Percentiles rank a stretch among this genome's conserved stretches.
Conservation (phyloP, 2,329 filamentous ascomycete genomes). For the Mycogone perniciosa region DNA sequence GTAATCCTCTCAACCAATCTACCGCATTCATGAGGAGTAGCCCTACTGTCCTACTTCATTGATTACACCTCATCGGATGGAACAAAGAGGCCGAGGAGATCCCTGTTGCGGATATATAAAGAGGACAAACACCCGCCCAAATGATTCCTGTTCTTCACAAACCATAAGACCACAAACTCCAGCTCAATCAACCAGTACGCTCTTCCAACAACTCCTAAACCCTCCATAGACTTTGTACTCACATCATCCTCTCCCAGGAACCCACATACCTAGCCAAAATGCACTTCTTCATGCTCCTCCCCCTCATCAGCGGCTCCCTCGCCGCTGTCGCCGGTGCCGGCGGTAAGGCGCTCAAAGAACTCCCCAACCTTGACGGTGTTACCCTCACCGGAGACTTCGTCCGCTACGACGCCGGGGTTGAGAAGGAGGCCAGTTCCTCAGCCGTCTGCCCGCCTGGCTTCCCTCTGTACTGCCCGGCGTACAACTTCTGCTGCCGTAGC, state of each 20-base stretch:
- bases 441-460: slow-evolving; percentile 1
- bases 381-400: not conserved
- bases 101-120: no score
- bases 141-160: no score
- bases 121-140: no score
- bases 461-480: slow-evolving; percentile 4
- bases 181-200: no score
- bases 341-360: not conserved
- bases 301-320: not conserved
- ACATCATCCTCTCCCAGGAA: not conserved
- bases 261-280: not conserved
- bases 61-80: no score
- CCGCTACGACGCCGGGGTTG: not conserved
- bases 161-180: no score
- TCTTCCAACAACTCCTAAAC: no score
- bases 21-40: no score
- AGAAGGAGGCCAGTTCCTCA: not conserved
- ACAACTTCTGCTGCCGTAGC: slow-evolving; percentile 9
- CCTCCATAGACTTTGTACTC: no score
- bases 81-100: no score
- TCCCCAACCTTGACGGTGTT: not conserved
- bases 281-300: not conserved
- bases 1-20: no score
- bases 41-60: no score
- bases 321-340: not conserved